Evolutionary conservation across 352 stramenopile species (phyloP).

Genomic region (Thalassiosira livingstoniorum): DNA sequence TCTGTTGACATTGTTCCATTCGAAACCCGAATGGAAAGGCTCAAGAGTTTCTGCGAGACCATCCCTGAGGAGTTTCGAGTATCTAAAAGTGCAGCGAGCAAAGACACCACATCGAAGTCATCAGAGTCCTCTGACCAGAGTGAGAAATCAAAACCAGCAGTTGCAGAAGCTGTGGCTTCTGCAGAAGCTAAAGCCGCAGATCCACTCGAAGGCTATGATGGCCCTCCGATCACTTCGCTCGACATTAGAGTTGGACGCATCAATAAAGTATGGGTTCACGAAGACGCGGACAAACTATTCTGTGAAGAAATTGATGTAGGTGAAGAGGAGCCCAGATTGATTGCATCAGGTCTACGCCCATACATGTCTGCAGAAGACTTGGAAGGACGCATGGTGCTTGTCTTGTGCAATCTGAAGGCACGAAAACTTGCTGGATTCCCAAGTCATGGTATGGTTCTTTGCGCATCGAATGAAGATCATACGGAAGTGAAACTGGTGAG

Average conservation of each 20-base stretch:
- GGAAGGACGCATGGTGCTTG: conserved; percentile 93
- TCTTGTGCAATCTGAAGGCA: conserved; percentile 98
- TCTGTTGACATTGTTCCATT: conserved; percentile 68
- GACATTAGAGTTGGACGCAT: conserved; percentile 84
- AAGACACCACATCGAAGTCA: neutral
- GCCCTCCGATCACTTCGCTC: conserved; percentile 78
- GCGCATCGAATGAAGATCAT: conserved; percentile 89
- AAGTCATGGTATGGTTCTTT: conserved; percentile 96
- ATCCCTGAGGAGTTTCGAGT: conserved; percentile 79
- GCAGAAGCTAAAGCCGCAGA: conserved; percentile 32
- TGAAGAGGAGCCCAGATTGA: conserved; percentile 92
- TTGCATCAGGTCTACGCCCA: conserved; percentile 93
- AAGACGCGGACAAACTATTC: conserved; percentile 92
- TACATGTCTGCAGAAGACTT: conserved; percentile 97
- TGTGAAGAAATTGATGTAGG: conserved; percentile 99
- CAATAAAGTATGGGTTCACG: conserved; percentile 83
- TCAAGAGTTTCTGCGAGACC: conserved; percentile 75
- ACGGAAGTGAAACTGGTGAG: conserved; percentile 93
- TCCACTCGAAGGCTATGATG: conserved; percentile 75
- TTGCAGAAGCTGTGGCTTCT: conserved; percentile 3
- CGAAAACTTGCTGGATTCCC: conserved; percentile 95
- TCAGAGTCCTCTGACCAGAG: conserved; percentile 20
- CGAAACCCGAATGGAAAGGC: conserved; percentile 66
- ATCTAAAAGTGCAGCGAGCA: conserved; percentile 26
- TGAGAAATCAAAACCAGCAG: neutral